These are phyloP conservation scores for Aspergillus wentii DNA, from an alignment of 495 filamentous ascomycete species.

Conservation along the genomic window DNA sequence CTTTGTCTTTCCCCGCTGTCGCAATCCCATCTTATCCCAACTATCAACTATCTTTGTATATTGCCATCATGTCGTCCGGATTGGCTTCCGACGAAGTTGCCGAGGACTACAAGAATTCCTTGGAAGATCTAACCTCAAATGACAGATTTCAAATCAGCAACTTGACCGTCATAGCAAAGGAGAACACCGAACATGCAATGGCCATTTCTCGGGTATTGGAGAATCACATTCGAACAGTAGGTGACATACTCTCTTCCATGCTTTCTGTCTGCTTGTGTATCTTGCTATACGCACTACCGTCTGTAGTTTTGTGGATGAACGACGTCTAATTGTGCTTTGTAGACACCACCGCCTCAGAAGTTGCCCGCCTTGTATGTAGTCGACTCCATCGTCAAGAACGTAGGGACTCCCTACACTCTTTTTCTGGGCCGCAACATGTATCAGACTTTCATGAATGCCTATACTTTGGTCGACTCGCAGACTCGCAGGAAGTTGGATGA, in stretches of 20 bases:
- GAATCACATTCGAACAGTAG: slow-evolving; percentile 90
- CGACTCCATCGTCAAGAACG: slow-evolving; percentile 97
- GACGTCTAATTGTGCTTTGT: slow-evolving; percentile 36
- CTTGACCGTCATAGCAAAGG: slow-evolving; percentile 90
- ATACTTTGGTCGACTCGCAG: slow-evolving; percentile 73
- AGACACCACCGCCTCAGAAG: slow-evolving; percentile 83
- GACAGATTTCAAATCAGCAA: slow-evolving; percentile 91
- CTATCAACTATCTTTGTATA: slow-evolving; percentile 17
- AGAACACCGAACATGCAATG: slow-evolving; percentile 90
- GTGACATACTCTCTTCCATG: slow-evolving; percentile 28
- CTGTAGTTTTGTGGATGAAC: slow-evolving; percentile 23
- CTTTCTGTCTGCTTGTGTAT: slow-evolving; percentile 11
- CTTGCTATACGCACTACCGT: slow-evolving; percentile 3
- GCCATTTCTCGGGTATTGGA: slow-evolving; percentile 85
- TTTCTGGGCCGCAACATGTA: slow-evolving; percentile 91
- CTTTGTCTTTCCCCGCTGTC: slow-evolving; percentile 6
- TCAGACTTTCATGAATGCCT: slow-evolving; percentile 93
- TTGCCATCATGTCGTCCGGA: slow-evolving; percentile 63
- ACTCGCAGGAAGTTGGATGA: slow-evolving; percentile 90
- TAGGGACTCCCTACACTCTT: slow-evolving; percentile 92
- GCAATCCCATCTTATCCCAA: slow-evolving; percentile 1
- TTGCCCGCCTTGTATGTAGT: slow-evolving; percentile 95
- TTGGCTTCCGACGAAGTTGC: slow-evolving; percentile 83
- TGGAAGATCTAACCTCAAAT: slow-evolving; percentile 86
- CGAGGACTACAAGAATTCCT: slow-evolving; percentile 87